Percentiles rank a stretch among this genome's conserved stretches.
Evolutionary conservation across 1,284 basidiomycete genomes (phyloP).

Genomic region (Sphaerobolus stellatus): DNA sequence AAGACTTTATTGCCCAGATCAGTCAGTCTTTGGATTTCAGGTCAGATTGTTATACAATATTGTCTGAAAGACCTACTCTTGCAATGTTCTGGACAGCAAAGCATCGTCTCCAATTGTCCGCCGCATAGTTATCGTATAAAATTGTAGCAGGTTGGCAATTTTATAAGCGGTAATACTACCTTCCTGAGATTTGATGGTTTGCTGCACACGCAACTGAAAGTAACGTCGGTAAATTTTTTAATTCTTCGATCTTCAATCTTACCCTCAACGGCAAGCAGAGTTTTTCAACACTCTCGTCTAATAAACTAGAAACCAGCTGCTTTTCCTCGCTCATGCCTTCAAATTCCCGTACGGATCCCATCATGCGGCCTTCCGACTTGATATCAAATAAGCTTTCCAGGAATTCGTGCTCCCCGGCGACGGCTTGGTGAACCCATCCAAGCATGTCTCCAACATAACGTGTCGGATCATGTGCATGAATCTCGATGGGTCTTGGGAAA

Average conservation of each 20-base stretch:
- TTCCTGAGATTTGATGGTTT: constrained; percentile 91
- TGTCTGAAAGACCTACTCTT: constrained; percentile 61
- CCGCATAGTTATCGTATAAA: constrained; percentile 91
- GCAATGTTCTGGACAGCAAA: constrained; percentile 70
- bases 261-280: constrained; percentile 87
- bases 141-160: constrained; percentile 91
- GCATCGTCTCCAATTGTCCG: constrained; percentile 86
- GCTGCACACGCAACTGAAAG: constrained; percentile 79
- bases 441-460: constrained; percentile 98
- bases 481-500: constrained; percentile 89
- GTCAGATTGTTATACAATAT: too few species aligned
- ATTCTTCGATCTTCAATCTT: background rate
- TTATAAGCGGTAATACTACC: constrained; percentile 90
- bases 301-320: constrained; percentile 75
- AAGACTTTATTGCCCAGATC: constrained; percentile 80
- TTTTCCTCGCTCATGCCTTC: constrained; percentile 59
- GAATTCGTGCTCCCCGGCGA: constrained; percentile 93
- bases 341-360: constrained; percentile 69
- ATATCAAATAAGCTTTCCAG: constrained; percentile 82
- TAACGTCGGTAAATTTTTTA: background rate
- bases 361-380: constrained; percentile 65
- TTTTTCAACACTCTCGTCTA: constrained; percentile 83
- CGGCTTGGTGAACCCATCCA: constrained; percentile 96
- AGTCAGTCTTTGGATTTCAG: constrained; percentile 58
- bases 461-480: constrained; percentile 95